Evolutionary conservation across 78 protist genomes (phyloP).

Genomic region (Dictyostelium firmibasis): DNA sequence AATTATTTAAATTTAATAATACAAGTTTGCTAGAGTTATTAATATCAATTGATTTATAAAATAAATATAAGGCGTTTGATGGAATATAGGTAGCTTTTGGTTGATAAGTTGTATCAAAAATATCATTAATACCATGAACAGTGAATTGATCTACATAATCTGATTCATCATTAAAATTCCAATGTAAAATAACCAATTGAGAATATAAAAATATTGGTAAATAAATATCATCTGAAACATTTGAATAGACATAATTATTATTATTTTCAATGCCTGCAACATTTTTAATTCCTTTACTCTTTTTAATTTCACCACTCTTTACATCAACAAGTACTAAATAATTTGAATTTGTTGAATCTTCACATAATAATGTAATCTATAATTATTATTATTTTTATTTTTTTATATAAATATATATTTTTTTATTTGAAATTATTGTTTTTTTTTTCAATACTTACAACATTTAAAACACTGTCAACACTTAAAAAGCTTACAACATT

Average conservation of each 20-base stretch:
- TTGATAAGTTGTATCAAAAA: neutral
- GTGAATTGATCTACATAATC: neutral
- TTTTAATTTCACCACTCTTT: neutral
- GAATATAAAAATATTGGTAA: neutral
- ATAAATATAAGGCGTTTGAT: neutral
- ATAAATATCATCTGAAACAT: neutral
- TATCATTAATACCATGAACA: neutral
- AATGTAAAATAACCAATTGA: neutral
- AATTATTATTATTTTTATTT: no score
- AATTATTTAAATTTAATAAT: neutral
- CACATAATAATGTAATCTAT: neutral
- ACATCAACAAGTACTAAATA: neutral
- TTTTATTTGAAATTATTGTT: no score
- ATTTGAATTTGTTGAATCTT: neutral
- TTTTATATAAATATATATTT: no score
- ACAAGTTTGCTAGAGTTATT: neutral
- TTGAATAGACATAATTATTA: neutral
- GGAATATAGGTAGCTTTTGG: neutral
- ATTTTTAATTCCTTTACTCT: neutral
- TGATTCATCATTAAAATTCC: neutral
- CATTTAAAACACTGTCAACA: neutral
- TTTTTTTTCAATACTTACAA: neutral
- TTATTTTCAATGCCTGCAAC: neutral
- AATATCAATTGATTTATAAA: neutral
- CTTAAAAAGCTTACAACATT: no score